These are phyloP conservation scores for Cladorrhinum samala DNA, from an alignment of 495 filamentous ascomycete species.

Conservation along the genomic window DNA sequence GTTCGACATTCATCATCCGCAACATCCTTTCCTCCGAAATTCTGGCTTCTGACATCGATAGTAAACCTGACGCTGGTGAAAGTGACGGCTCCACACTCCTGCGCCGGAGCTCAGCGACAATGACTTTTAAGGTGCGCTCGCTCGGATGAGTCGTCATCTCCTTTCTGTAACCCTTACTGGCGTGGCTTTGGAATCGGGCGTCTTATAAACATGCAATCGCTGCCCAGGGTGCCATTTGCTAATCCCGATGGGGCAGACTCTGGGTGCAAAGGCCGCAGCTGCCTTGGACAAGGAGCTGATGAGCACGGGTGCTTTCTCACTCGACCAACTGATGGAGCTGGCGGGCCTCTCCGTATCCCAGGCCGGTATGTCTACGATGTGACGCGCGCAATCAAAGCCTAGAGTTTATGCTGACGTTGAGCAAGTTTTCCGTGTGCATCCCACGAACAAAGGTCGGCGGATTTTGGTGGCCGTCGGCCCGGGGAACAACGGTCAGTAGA, in stretches of 20 bases:
- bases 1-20: background rate
- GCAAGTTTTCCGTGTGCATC: slow-evolving; percentile 77
- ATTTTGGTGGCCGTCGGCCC: slow-evolving; percentile 88
- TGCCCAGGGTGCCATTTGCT: no score
- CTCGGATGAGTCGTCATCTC: no score
- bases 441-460: slow-evolving; percentile 60
- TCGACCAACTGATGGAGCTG: slow-evolving; percentile 97
- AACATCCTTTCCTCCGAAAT: background rate
- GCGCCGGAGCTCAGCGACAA: no score
- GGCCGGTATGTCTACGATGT: slow-evolving; percentile 56
- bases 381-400: background rate
- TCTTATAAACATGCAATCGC: no score
- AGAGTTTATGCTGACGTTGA: slow-evolving; percentile 7
- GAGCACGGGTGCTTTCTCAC: slow-evolving; percentile 83
- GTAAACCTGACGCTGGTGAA: no score
- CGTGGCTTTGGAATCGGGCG: no score
- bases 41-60: no score
- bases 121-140: no score
- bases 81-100: slow-evolving; percentile 15
- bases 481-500: slow-evolving; percentile 76
- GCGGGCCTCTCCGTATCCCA: slow-evolving; percentile 91
- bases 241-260: slow-evolving; percentile 50
- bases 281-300: slow-evolving; percentile 91
- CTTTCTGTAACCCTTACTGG: no score
- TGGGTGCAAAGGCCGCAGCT: slow-evolving; percentile 79